A percentile compares a stretch with the other conserved stretches of the same genome.
These are phyloP conservation scores for Fagus crenata DNA, from an alignment of 306 rosid species.

Conservation along the genomic window DNA sequence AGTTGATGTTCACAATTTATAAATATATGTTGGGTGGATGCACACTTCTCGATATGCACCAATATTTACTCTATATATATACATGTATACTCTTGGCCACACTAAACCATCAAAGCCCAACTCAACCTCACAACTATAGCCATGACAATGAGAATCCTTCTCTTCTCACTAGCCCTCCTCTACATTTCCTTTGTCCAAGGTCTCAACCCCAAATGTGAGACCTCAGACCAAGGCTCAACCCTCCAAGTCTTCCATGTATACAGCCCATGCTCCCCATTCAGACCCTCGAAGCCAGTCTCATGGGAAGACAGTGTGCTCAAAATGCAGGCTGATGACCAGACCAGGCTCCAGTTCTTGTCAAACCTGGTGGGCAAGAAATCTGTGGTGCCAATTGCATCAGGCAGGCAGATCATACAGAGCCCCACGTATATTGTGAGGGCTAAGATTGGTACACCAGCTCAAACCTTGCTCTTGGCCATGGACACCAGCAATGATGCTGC, in stretches of 20 bases:
- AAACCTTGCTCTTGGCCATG: constrained; percentile 72
- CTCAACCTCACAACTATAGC: not conserved
- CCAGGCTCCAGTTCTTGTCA: constrained; percentile 56
- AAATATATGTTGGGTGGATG: too few species aligned
- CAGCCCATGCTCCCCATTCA: constrained; percentile 74
- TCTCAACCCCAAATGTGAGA: constrained; percentile 42
- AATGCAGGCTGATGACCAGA: constrained; percentile 57
- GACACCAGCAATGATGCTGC: constrained; percentile 89
- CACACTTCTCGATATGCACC: too few species aligned
- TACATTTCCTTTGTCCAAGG: constrained; percentile 37
- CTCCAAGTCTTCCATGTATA: constrained; percentile 67
- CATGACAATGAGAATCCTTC: constrained; percentile 43
- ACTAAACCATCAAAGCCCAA: constrained; percentile 16
- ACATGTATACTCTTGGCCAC: constrained; percentile 6
- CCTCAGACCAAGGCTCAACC: constrained; percentile 51
- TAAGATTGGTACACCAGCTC: constrained; percentile 77
- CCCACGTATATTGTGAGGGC: constrained; percentile 73
- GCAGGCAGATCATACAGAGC: constrained; percentile 73
- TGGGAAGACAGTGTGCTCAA: constrained; percentile 78
- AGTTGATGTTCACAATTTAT: too few species aligned
- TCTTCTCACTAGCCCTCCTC: constrained; percentile 23
- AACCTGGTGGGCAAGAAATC: constrained; percentile 58
- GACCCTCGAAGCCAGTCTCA: constrained; percentile 52
- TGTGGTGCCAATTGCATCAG: constrained; percentile 76
- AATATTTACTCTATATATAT: constrained; percentile 26